phyloP scores from a whole-genome alignment of 192 early-diverging fungal genomes.

The Umbelopsis isabellina region DNA sequence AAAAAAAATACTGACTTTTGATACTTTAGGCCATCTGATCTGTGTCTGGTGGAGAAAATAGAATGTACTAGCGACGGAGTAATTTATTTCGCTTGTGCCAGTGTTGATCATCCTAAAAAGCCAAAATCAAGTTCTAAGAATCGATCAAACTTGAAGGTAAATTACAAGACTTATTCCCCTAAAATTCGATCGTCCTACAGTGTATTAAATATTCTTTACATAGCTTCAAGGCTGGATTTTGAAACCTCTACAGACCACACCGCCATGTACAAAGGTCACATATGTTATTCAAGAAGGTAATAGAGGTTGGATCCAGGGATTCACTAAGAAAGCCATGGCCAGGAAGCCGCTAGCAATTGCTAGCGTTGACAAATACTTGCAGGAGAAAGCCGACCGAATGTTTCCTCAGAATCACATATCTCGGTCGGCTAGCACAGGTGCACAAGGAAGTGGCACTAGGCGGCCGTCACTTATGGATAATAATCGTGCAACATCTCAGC shows the following conservation, averaged over 20 bases:
- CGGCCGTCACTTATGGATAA: conserved; percentile 10
- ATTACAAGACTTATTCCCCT: background rate
- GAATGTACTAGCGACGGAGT: conserved; percentile 47
- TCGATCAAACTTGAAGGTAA: conserved; percentile 44
- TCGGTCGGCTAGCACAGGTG: conserved; percentile 5
- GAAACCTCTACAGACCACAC: conserved; percentile 45
- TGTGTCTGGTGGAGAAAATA: conserved; percentile 51
- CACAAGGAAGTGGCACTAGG: background rate
- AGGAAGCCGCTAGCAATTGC: conserved; percentile 48
- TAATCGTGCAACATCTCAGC: conserved; percentile 5
- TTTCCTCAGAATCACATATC: conserved; percentile 22
- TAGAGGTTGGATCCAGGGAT: conserved; percentile 50
- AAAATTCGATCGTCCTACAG: background rate
- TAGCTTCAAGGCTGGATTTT: conserved; percentile 56
- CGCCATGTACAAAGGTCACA: conserved; percentile 50
- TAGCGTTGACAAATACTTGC: conserved; percentile 50
- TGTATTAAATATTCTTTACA: background rate
- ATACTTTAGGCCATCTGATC: conserved; percentile 31
- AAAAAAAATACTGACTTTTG: background rate
- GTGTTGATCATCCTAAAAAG: conserved; percentile 49
- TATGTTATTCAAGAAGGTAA: conserved; percentile 51
- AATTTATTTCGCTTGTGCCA: conserved; percentile 54
- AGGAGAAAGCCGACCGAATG: conserved; percentile 41
- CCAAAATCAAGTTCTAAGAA: conserved; percentile 49
- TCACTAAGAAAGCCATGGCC: conserved; percentile 52